Evolutionary conservation across 2,329 filamentous ascomycete genomes (phyloP).

Genomic region (Talaromyces sp.): DNA sequence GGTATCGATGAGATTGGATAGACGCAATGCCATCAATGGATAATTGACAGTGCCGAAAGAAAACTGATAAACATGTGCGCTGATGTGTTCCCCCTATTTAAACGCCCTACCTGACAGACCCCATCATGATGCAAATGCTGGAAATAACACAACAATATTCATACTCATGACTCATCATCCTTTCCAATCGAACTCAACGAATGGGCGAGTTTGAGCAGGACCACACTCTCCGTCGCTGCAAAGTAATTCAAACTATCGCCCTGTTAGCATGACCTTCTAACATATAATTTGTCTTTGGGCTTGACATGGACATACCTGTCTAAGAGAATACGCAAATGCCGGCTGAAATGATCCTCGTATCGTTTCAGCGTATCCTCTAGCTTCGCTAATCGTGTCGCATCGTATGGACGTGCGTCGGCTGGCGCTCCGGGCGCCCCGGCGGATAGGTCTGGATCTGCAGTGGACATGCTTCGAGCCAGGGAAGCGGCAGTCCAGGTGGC

Average conservation of each 20-base stretch:
- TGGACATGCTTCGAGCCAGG: conserved; percentile 78
- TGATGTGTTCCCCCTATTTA: background rate
- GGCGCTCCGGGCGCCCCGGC: conserved; percentile 30
- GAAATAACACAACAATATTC: background rate
- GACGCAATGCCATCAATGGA: background rate
- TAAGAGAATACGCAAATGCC: conserved; percentile 87
- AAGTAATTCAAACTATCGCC: conserved; percentile 73
- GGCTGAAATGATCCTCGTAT: conserved; percentile 89
- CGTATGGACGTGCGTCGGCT: conserved; percentile 47
- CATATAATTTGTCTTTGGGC: background rate
- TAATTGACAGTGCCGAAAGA: background rate
- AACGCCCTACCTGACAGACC: background rate
- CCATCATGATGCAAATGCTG: conserved; percentile 2
- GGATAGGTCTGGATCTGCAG: conserved; percentile 73
- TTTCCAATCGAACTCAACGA: conserved; percentile 42
- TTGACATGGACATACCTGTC: conserved; percentile 57
- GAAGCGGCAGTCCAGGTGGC: conserved; percentile 78
- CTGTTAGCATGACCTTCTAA: conserved; percentile 2
- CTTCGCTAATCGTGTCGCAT: conserved; percentile 64
- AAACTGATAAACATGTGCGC: background rate
- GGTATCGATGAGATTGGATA: background rate
- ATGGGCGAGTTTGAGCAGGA: conserved; percentile 70
- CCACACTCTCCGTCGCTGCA: conserved; percentile 93
- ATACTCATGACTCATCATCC: conserved; percentile 31
- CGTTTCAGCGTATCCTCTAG: conserved; percentile 83